phyloP scores from a whole-genome alignment of 768 basidiomycete genomes.

The Agrocybe praecox region DNA sequence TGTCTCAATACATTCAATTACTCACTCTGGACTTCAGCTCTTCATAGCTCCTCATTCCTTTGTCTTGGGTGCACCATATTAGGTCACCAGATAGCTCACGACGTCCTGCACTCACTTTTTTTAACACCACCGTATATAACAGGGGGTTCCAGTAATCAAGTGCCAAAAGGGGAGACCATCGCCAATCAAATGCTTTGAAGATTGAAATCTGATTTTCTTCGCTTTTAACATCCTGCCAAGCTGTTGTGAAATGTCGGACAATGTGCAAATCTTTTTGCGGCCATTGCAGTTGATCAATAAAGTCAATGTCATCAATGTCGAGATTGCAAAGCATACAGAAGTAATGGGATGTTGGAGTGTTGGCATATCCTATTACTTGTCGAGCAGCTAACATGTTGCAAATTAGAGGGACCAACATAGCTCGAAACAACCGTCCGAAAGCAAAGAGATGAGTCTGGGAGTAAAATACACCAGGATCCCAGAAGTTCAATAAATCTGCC shows the following conservation, averaged over 20 bases:
- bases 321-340: not conserved
- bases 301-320: slow-evolving; percentile 19
- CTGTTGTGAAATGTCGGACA: not conserved
- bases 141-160: slow-evolving; percentile 11
- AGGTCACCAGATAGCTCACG: not conserved
- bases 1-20: not conserved
- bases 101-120: not conserved
- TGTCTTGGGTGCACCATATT: not conserved
- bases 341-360: not conserved
- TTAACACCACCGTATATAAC: slow-evolving; percentile 1
- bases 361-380: not conserved
- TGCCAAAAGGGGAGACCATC: slow-evolving; percentile 4
- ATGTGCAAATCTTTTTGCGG: not conserved
- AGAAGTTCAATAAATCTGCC: slow-evolving; percentile 34
- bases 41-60: not conserved
- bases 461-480: slow-evolving; percentile 28
- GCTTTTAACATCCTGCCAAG: not conserved
- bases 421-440: slow-evolving; percentile 25
- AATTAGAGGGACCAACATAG: not conserved
- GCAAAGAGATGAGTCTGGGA: slow-evolving; percentile 21
- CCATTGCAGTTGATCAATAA: not conserved
- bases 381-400: not conserved
- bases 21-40: not conserved
- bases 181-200: not conserved
- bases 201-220: not conserved